phyloP scores from a whole-genome alignment of 2,329 filamentous ascomycete genomes.

The Colletotrichum trifolii region DNA sequence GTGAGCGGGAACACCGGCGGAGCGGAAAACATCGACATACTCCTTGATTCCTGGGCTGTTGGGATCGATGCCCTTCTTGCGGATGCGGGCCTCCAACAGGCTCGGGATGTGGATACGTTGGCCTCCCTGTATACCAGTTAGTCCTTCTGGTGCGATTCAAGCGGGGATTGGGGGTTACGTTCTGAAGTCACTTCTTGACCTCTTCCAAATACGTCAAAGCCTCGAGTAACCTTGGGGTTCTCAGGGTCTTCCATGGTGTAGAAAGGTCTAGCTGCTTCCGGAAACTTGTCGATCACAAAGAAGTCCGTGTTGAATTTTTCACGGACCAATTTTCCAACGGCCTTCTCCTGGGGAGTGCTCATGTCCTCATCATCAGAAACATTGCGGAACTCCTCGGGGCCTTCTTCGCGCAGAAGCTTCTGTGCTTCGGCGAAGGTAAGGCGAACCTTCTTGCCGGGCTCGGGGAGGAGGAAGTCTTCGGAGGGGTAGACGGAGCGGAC shows the following conservation, averaged over 20 bases:
- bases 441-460: conserved; percentile 78
- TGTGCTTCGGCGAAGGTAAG: conserved; percentile 84
- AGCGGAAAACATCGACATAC: conserved; percentile 84
- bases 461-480: conserved; percentile 80
- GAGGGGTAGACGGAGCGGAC: conserved; percentile 81
- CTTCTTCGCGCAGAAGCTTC: conserved; percentile 79
- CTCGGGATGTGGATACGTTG: conserved; percentile 85
- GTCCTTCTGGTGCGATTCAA: neutral
- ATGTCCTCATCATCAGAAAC: conserved; percentile 83
- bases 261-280: conserved; percentile 86
- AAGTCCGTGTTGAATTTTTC: conserved; percentile 95
- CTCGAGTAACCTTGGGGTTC: conserved; percentile 72
- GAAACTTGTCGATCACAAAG: conserved; percentile 97
- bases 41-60: conserved; percentile 81
- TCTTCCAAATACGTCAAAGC: conserved; percentile 87
- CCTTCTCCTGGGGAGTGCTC: conserved; percentile 84
- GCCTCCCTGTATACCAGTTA: conserved; percentile 53
- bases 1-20: conserved; percentile 88
- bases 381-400: conserved; percentile 72
- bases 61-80: conserved; percentile 83
- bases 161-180: conserved; percentile 5
- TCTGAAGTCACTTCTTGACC: conserved; percentile 91
- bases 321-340: conserved; percentile 86
- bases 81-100: conserved; percentile 82
- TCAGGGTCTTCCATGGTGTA: conserved; percentile 86